Evolutionary conservation across 1,284 basidiomycete genomes (phyloP).

Genomic region (Rhodotorula sp.): DNA sequence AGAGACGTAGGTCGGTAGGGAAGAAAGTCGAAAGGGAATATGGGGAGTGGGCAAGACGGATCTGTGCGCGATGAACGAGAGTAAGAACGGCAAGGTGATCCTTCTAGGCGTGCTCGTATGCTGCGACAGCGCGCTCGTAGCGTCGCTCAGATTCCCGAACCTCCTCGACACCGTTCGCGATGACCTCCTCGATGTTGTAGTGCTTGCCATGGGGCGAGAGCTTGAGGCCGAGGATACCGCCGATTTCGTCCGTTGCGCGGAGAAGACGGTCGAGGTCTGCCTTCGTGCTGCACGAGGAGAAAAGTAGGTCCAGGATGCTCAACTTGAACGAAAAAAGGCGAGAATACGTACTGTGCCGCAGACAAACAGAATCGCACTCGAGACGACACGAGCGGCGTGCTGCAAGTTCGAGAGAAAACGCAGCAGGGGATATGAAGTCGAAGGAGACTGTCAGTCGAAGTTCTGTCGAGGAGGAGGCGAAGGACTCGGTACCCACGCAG

Average conservation of each 20-base stretch:
- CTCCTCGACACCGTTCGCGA: conserved; percentile 70
- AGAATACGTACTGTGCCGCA: conserved; percentile 65
- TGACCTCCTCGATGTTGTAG: conserved; percentile 74
- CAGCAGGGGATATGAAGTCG: neutral
- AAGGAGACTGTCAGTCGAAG: neutral
- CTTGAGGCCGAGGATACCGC: conserved; percentile 74
- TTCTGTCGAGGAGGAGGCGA: neutral
- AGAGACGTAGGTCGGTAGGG: neutral
- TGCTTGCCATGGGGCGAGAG: conserved; percentile 44
- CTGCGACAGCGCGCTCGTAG: conserved; percentile 2
- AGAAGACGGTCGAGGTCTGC: conserved; percentile 88
- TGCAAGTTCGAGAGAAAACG: conserved; percentile 15
- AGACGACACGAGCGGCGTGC: conserved; percentile 82
- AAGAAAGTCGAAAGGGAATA: neutral
- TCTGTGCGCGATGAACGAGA: neutral
- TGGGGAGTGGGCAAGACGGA: neutral
- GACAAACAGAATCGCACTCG: conserved; percentile 93
- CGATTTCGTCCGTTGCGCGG: conserved; percentile 87
- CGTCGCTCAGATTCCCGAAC: conserved; percentile 51
- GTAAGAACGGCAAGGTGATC: neutral
- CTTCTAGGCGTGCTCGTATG: neutral
- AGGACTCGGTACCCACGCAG: conserved; percentile 40
- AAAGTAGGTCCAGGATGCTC: neutral
- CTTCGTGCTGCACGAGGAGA: conserved; percentile 63
- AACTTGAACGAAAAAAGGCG: neutral